Evolutionary conservation across 352 stramenopile genomes (phyloP).

Genomic region (Globisporangium paroecandrum): DNA sequence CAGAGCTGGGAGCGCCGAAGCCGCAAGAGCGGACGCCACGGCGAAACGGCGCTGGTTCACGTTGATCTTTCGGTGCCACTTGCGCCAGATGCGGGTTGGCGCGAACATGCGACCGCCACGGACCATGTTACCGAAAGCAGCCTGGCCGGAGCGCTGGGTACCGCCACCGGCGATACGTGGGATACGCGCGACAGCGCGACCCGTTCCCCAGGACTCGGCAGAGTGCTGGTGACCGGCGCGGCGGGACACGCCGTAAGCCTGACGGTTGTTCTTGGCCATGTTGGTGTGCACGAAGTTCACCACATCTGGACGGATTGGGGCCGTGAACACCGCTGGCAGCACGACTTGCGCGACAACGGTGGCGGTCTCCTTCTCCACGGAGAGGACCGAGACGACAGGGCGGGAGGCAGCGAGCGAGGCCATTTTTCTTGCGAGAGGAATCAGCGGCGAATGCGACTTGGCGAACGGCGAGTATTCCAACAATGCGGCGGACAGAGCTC

Average conservation of each 20-base stretch:
- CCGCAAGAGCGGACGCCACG: slow-evolving; percentile 96
- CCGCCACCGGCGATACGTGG: slow-evolving; percentile 97
- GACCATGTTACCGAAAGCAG: slow-evolving; percentile 99
- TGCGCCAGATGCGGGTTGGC: slow-evolving; percentile 98
- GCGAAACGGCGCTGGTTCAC: slow-evolving; percentile 98
- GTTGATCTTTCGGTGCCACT: slow-evolving; percentile 99
- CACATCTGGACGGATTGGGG: slow-evolving; percentile 98
- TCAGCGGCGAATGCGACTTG: slow-evolving; percentile 40
- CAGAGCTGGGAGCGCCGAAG: slow-evolving; percentile 94
- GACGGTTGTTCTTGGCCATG: slow-evolving; percentile 99
- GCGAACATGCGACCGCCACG: slow-evolving; percentile 98
- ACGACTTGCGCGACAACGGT: slow-evolving; percentile 87
- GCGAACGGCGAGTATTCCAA: slow-evolving; percentile 68
- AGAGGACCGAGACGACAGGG: slow-evolving; percentile 95
- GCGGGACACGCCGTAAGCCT: slow-evolving; percentile 97
- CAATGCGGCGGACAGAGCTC: slow-evolving; percentile 20
- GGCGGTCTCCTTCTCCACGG: slow-evolving; percentile 70
- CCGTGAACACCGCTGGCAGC: slow-evolving; percentile 95
- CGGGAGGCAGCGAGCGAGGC: slow-evolving; percentile 89
- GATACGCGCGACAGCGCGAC: slow-evolving; percentile 99
- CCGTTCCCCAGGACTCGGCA: slow-evolving; percentile 98
- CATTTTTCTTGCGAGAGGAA: slow-evolving; percentile 37
- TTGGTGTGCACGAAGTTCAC: slow-evolving; percentile 99
- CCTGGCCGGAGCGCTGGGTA: slow-evolving; percentile 97
- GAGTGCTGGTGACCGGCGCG: slow-evolving; percentile 96